A percentile compares a stretch with the other conserved stretches of the same genome.
Evolutionary conservation across 306 rosid genomes (phyloP).

Genomic region (Trifolium pratense): DNA sequence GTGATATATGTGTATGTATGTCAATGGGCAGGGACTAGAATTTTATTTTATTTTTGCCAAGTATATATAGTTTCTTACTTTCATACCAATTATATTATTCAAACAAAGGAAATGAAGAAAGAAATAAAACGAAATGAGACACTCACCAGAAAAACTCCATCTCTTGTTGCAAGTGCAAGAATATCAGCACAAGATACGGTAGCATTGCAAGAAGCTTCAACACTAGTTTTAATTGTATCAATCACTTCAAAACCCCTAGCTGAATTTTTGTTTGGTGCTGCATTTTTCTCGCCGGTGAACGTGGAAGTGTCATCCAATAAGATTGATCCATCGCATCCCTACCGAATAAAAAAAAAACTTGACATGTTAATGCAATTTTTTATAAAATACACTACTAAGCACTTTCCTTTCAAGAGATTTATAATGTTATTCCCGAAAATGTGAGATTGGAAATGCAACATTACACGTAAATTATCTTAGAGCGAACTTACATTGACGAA

Average conservation of each 20-base stretch:
- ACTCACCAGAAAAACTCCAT: slow-evolving; percentile 63
- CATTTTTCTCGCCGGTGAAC: slow-evolving; percentile 75
- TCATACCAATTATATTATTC: too few species aligned
- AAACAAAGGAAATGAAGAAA: too few species aligned
- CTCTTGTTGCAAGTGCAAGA: slow-evolving; percentile 79
- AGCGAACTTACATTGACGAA: slow-evolving; percentile 61
- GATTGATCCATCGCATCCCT: slow-evolving; percentile 85
- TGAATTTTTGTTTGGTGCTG: slow-evolving; percentile 59
- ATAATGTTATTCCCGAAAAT: too few species aligned
- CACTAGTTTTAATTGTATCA: slow-evolving; percentile 64
- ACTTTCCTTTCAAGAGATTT: too few species aligned
- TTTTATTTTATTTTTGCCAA: too few species aligned
- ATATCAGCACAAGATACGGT: slow-evolving; percentile 89
- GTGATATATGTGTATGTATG: too few species aligned
- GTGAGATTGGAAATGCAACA: background rate
- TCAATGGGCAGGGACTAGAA: too few species aligned
- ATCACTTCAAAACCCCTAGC: slow-evolving; percentile 77
- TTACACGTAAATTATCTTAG: background rate
- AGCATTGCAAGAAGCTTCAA: slow-evolving; percentile 73
- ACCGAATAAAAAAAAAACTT: background rate
- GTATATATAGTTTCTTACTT: too few species aligned
- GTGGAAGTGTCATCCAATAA: slow-evolving; percentile 67
- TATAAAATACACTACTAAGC: too few species aligned
- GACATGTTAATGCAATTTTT: background rate
- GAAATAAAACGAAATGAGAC: too few species aligned